Percentiles rank a stretch among this genome's conserved stretches.
Conservation (phyloP, 2,329 filamentous ascomycete genomes). For the Leptographium galeiforme region DNA sequence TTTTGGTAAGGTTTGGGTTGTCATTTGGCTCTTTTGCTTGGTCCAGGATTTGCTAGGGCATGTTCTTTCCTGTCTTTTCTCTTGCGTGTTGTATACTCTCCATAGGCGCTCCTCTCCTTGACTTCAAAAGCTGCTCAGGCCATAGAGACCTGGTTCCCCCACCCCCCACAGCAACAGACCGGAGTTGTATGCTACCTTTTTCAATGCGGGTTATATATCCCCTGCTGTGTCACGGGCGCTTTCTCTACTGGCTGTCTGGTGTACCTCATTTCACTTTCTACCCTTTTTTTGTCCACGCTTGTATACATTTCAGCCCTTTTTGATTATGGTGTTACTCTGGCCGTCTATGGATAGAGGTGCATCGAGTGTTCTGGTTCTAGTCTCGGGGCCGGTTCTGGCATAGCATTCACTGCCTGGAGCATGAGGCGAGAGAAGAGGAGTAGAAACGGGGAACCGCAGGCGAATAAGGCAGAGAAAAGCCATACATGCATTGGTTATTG, state of each 20-base stretch:
- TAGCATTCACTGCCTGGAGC: neutral
- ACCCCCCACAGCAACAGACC: constrained; percentile 1
- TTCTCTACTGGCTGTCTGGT: neutral
- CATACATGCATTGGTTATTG: neutral
- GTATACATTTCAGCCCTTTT: neutral
- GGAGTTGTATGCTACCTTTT: constrained; percentile 9
- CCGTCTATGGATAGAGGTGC: neutral
- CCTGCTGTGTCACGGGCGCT: neutral
- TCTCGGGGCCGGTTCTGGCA: too few relatives aligned
- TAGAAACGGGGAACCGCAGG: neutral
- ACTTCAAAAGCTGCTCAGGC: constrained; percentile 8
- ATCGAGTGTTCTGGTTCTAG: neutral
- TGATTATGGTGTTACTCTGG: neutral
- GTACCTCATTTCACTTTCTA: neutral
- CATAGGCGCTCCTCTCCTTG: constrained; percentile 10
- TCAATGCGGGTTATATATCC: constrained; percentile 1
- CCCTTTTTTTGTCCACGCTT: neutral
- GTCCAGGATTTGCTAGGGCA: constrained; percentile 5
- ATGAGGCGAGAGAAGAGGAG: neutral
- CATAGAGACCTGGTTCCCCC: constrained; percentile 8
- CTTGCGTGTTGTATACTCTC: constrained; percentile 11
- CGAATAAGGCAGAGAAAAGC: too few relatives aligned
- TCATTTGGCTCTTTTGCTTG: constrained; percentile 8
- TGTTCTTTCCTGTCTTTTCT: constrained; percentile 8
- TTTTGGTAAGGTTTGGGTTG: constrained; percentile 5